Conservation (phyloP, 2,329 filamentous ascomycete genomes). For the Truncatella angustata region DNA sequence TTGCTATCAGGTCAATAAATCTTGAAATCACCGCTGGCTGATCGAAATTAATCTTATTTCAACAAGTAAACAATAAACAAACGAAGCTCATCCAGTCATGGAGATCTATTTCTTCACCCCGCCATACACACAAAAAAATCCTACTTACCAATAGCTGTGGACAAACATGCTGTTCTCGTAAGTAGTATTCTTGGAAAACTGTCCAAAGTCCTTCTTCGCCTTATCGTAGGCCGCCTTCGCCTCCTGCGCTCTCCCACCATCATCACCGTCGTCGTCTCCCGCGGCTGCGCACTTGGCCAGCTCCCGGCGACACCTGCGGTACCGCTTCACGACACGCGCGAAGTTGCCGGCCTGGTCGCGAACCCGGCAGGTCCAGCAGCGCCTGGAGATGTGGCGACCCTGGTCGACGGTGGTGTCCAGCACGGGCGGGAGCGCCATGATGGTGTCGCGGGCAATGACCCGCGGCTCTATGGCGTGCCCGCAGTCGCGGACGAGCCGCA, state of each 20-base stretch:
- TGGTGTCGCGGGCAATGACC: slow-evolving; percentile 25
- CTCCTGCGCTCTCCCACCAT: slow-evolving; percentile 11
- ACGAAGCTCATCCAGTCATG: too few relatives aligned
- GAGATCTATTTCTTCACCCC: too few relatives aligned
- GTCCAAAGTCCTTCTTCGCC: slow-evolving; percentile 17
- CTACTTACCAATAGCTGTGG: neutral
- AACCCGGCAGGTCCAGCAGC: slow-evolving; percentile 18
- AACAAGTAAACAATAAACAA: too few relatives aligned
- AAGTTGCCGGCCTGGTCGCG: slow-evolving; percentile 8
- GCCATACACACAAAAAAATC: too few relatives aligned
- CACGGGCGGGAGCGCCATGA: slow-evolving; percentile 32
- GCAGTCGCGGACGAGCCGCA: slow-evolving; percentile 27
- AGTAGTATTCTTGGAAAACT: slow-evolving; percentile 4
- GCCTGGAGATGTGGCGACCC: slow-evolving; percentile 23
- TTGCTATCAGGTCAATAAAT: too few relatives aligned
- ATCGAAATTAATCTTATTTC: too few relatives aligned
- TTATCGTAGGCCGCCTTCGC: slow-evolving; percentile 10
- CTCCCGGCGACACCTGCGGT: slow-evolving; percentile 12
- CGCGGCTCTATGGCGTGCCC: slow-evolving; percentile 25
- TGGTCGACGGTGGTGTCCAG: too few relatives aligned
- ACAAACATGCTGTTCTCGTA: neutral
- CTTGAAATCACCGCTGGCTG: too few relatives aligned
- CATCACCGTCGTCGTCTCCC: neutral
- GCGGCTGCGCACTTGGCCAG: neutral
- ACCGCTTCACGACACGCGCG: slow-evolving; percentile 9